A percentile compares a stretch with the other conserved stretches of the same genome.
Conservation (phyloP, 192 early-diverging fungal species). For the Backusella tuberculispora region DNA sequence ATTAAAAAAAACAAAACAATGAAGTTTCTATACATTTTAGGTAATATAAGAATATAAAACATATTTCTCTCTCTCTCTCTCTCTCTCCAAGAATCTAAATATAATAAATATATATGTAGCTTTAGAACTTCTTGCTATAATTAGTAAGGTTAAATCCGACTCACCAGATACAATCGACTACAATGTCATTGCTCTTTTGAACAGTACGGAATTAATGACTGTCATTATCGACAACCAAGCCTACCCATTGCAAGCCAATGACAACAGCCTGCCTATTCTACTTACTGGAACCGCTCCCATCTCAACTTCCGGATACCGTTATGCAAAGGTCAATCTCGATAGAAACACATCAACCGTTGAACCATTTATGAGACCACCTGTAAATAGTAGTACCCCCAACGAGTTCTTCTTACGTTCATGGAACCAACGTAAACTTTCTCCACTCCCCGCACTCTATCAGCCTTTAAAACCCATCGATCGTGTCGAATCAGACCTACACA, state of each 20-base stretch:
- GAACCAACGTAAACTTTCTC: constrained; percentile 5
- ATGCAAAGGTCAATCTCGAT: not conserved
- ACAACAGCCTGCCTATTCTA: not conserved
- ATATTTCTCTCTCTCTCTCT: not conserved
- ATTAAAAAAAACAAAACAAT: not conserved
- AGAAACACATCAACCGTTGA: not conserved
- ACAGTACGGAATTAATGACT: not conserved
- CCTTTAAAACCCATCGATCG: not conserved
- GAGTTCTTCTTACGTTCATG: constrained; percentile 23
- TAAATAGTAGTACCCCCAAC: not conserved
- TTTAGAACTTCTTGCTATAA: not conserved
- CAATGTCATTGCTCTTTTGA: not conserved
- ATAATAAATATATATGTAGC: not conserved
- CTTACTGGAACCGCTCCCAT: not conserved
- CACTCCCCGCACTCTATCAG: not conserved
- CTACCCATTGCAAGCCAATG: not conserved
- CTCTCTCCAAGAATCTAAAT: not conserved
- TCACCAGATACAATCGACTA: not conserved
- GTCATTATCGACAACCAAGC: not conserved
- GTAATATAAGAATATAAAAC: not conserved
- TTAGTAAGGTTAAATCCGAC: not conserved
- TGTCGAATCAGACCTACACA: not conserved
- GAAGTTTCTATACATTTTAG: not conserved
- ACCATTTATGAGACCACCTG: not conserved
- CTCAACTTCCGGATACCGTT: not conserved